A percentile compares a stretch with the other conserved stretches of the same genome.
These are phyloP conservation scores for Sclerotinia nivalis DNA, from an alignment of 2,329 filamentous ascomycete genomes.

Conservation along the genomic window DNA sequence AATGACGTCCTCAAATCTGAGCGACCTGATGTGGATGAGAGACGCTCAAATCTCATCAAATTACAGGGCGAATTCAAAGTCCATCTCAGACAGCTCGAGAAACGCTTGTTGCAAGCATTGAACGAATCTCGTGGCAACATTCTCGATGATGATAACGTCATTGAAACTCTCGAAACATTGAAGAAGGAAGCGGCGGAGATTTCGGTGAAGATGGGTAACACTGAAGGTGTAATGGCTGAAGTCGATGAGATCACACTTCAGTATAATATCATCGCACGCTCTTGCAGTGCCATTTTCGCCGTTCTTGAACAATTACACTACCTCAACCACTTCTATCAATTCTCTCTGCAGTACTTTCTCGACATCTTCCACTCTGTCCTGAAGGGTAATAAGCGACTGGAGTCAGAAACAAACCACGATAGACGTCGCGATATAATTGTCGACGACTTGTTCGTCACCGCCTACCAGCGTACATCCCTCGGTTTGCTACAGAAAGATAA, in stretches of 20 bases:
- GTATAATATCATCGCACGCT: constrained; percentile 89
- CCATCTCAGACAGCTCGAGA: constrained; percentile 94
- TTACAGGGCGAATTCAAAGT: constrained; percentile 98
- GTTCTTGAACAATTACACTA: constrained; percentile 96
- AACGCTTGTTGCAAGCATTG: constrained; percentile 86
- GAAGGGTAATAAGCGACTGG: constrained; percentile 73
- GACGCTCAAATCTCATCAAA: constrained; percentile 96
- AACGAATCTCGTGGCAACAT: constrained; percentile 98
- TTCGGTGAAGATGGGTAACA: constrained; percentile 92
- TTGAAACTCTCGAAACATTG: constrained; percentile 93
- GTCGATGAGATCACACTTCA: constrained; percentile 94
- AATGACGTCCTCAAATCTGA: constrained; percentile 98
- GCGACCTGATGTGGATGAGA: constrained; percentile 93
- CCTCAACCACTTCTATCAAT: constrained; percentile 99
- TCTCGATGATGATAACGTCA: constrained; percentile 95
- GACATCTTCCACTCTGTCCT: constrained; percentile 96
- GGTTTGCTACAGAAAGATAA: constrained; percentile 91
- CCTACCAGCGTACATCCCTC: constrained; percentile 91
- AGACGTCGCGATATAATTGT: constrained; percentile 86
- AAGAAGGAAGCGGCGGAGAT: constrained; percentile 98
- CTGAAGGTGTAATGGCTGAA: constrained; percentile 96
- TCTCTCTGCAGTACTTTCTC: constrained; percentile 96
- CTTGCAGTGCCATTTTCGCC: constrained; percentile 96
- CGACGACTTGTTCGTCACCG: constrained; percentile 84
- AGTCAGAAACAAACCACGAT: constrained; percentile 71